Conservation (phyloP, 306 rosid genomes). For the Argentina anserina region DNA sequence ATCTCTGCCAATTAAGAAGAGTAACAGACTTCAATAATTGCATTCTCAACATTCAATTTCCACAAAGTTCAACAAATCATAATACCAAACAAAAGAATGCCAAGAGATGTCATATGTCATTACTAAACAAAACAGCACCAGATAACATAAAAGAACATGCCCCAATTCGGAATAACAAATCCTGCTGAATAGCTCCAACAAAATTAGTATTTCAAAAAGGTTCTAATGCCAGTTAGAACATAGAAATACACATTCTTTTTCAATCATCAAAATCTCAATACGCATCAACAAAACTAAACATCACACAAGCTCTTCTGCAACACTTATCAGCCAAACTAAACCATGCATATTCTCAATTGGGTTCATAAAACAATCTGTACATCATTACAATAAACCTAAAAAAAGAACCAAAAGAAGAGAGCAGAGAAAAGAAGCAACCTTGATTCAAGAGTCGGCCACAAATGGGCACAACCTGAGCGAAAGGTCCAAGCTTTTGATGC, state of each 20-base stretch:
- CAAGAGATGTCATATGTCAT: no score
- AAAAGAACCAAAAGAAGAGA: background rate
- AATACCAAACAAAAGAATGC: background rate
- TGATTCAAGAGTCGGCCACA: conserved; percentile 91
- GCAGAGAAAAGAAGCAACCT: conserved; percentile 41
- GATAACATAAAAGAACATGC: background rate
- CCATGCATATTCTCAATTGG: background rate
- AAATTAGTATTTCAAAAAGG: no score
- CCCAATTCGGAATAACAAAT: background rate
- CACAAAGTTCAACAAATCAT: background rate
- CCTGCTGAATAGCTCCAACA: background rate
- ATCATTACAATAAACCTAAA: no score
- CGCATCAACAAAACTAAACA: background rate
- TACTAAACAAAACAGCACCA: background rate
- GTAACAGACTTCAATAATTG: conserved; percentile 12
- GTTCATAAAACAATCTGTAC: conserved; percentile 9
- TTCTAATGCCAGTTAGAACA: background rate
- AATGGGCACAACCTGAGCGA: conserved; percentile 83
- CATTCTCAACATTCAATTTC: conserved; percentile 10
- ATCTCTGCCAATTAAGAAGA: conserved; percentile 63
- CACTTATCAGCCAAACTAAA: background rate
- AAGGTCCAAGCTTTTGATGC: conserved; percentile 94
- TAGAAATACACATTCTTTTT: background rate
- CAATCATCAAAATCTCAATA: background rate
- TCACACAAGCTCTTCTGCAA: background rate